Conservation (phyloP, 345 rosid species). For the Euphorbia pulcherrima region DNA sequence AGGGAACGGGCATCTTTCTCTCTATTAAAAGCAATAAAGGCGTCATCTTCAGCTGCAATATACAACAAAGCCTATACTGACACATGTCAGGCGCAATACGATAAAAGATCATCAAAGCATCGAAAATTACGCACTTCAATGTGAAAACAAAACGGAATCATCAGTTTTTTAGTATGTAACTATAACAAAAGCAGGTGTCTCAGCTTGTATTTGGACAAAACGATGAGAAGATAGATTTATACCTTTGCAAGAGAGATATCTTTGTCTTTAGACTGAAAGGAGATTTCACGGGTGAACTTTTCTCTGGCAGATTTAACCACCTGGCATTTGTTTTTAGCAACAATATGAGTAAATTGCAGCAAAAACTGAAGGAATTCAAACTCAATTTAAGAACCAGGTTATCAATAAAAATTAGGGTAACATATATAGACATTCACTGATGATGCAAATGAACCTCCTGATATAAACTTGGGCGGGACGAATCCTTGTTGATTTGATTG, state of each 20-base stretch:
- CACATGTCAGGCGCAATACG: constrained; percentile 13
- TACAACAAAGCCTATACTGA: constrained; percentile 60
- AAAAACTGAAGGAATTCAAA: background rate
- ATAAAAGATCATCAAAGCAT: constrained; percentile 7
- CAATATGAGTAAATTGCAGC: constrained; percentile 17
- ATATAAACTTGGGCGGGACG: constrained; percentile 49
- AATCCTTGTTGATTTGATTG: constrained; percentile 55
- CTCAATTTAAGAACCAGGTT: background rate
- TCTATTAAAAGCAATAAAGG: constrained; percentile 50
- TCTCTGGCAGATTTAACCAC: constrained; percentile 56
- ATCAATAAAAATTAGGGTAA: background rate
- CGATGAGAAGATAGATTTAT: background rate
- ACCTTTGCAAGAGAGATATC: constrained; percentile 84
- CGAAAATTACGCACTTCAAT: background rate
- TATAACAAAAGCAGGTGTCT: background rate
- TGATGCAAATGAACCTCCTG: constrained; percentile 69
- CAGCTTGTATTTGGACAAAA: background rate
- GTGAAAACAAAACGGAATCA: background rate
- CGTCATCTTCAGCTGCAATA: constrained; percentile 93
- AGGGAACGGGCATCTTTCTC: constrained; percentile 56
- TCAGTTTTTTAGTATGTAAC: background rate
- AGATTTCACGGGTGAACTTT: constrained; percentile 67
- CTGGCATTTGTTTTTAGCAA: constrained; percentile 34
- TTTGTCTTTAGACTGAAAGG: constrained; percentile 64
- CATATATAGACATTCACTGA: constrained; percentile 10